Base-by-base conservation (phyloP, 1,284 basidiomycete species). In the Puccinia polysora region DNA sequence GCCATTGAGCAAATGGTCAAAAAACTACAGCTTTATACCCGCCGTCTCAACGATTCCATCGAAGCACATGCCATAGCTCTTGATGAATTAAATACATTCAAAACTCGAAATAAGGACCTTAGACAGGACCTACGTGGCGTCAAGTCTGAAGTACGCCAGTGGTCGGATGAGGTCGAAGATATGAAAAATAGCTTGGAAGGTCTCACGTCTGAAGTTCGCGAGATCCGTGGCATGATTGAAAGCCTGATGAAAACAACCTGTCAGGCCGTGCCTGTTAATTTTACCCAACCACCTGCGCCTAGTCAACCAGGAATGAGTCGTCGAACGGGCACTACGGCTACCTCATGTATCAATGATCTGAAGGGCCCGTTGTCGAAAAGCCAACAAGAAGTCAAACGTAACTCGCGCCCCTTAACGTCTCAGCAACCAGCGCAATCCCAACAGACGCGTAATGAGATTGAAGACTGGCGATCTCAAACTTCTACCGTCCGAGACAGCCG, bases 381-480 rank as follows among this genome's bases (percentile, higher is more conserved):
- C 25, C 68, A 70, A 30, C 65, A 43, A 36, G n/a, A 55, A 23
- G 40, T 70, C n/a, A 60, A 70, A 50, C 56, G 34, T 4, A 43
- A 62, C 10, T 14, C 12, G 53, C 40, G 30, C 12, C 36, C 50
- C 45, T 5, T 10, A 47, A 23, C 50, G 1, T 55, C 69, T 38
- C 49, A 64, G 25, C 25, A 28, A 20, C 38, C 69, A 14, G 23
- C 47, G 53, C 47, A 72, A 20, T 72, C 67, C 18, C 30, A 52
- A 10, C 55, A 15, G 36, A 40, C 52, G 15, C 45, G 49, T 10
- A 56, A 60, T 23, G 69, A 55, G 4, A 64, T 72, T 56, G 69
- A 72, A 43, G 69, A 60, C 20, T 72, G 69, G 69, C 47, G 69
- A 18, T 63, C 69, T 4, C 59, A 72, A 63, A 53, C 69, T 20